Evolutionary conservation across 2,329 filamentous ascomycete species (phyloP).

Genomic region (Colletotrichum nymphaeae): DNA sequence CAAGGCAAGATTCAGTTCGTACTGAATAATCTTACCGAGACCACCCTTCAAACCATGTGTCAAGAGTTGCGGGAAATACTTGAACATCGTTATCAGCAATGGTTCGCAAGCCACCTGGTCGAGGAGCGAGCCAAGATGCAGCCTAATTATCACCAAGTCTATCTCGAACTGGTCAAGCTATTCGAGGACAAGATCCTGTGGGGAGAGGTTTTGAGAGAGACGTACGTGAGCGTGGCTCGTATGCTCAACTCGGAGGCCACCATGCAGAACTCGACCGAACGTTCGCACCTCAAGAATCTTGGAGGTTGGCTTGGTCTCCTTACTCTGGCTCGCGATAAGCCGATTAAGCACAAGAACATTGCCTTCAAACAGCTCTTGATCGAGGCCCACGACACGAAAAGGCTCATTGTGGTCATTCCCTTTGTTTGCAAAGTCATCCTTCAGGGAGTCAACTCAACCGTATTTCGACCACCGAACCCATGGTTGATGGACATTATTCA

Average conservation of each 20-base stretch:
- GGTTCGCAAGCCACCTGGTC: slow-evolving; percentile 96
- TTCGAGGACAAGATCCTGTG: slow-evolving; percentile 84
- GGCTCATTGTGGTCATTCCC: slow-evolving; percentile 91
- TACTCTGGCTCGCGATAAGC: slow-evolving; percentile 92
- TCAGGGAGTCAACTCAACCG: slow-evolving; percentile 84
- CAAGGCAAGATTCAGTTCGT: slow-evolving; percentile 97
- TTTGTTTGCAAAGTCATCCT: slow-evolving; percentile 97
- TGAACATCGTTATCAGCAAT: slow-evolving; percentile 86
- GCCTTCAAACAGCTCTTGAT: slow-evolving; percentile 96
- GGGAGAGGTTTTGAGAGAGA: slow-evolving; percentile 92
- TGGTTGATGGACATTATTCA: slow-evolving; percentile 98
- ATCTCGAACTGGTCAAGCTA: slow-evolving; percentile 87
- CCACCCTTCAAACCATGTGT: slow-evolving; percentile 87
- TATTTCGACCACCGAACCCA: slow-evolving; percentile 95
- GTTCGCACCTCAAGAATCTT: slow-evolving; percentile 91
- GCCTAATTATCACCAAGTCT: slow-evolving; percentile 94
- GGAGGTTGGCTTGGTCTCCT: slow-evolving; percentile 93
- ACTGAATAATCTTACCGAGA: slow-evolving; percentile 94
- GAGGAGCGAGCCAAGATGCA: slow-evolving; percentile 97
- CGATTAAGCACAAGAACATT: slow-evolving; percentile 95
- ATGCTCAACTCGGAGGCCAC: slow-evolving; percentile 93
- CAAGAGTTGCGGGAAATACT: slow-evolving; percentile 83
- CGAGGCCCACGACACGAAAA: slow-evolving; percentile 92
- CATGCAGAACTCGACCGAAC: slow-evolving; percentile 84
- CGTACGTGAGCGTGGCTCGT: slow-evolving; percentile 85